Percentiles rank a stretch among this genome's conserved stretches.
phyloP scores from a whole-genome alignment of 164 flowering plant genomes.

The Sextonia rubra region DNA sequence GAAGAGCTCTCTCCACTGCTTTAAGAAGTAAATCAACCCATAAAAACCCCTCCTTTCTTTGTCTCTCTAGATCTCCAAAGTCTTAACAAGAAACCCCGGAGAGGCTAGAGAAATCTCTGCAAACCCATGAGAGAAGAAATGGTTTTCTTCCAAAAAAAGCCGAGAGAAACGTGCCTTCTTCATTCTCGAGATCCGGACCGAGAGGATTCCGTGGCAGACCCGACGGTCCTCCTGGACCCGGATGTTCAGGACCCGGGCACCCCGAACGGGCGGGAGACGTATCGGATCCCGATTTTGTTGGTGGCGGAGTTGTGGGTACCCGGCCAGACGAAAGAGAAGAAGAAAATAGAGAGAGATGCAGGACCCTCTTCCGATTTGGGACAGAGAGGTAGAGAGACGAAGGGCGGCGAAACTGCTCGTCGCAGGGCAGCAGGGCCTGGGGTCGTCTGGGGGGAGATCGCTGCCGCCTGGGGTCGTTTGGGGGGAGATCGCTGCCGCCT shows the following conservation, averaged over 20 bases:
- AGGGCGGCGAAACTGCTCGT: too few species aligned
- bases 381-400: too few species aligned
- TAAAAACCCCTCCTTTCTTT: neutral
- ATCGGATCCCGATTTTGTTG: constrained; percentile 66
- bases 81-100: constrained; percentile 23
- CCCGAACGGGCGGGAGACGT: constrained; percentile 72
- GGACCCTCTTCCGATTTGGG: too few species aligned
- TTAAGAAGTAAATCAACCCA: neutral
- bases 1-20: neutral
- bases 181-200: too few species aligned
- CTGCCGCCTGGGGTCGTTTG: too few species aligned
- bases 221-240: constrained; percentile 69
- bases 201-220: constrained; percentile 84
- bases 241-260: constrained; percentile 68
- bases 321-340: constrained; percentile 95
- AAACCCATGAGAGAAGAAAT: constrained; percentile 12
- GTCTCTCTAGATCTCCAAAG: neutral
- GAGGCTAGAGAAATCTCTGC: constrained; percentile 16
- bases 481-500: too few species aligned
- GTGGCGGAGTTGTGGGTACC: constrained; percentile 97
- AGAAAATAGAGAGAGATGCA: too few species aligned
- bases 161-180: too few species aligned
- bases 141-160: neutral
- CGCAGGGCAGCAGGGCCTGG: too few species aligned
- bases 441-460: too few species aligned